Base-by-base conservation (phyloP, 148 eudicot species). In the Chenopodium formosanum region DNA sequence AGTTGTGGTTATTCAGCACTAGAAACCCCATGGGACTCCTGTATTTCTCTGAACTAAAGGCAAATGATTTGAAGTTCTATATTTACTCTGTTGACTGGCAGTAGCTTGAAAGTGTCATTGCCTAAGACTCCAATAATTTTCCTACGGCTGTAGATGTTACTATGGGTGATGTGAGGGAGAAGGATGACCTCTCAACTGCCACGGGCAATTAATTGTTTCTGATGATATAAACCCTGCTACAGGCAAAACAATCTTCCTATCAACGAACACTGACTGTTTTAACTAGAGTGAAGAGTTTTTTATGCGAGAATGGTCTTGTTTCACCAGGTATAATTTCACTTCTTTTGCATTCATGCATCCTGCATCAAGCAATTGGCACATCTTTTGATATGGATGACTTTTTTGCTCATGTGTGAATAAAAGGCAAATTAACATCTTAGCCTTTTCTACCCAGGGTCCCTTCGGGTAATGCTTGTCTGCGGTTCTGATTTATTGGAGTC, bases 401-500 rank as follows among this genome's bases (percentile, higher is more conserved):
- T 31, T 31, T 20, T 44, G 65, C 6, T 29, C 73, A 63, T 34
- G 50, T 46, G 11, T 46, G 20, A 17, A 17, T n/a, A 14, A 2
- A 66, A 29, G 8, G 44, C 44, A 40, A 40, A 40, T 40, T 40
- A 40, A 40, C 44, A 40, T 70, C 17, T 20, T 74, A 31, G 50
- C 53, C 25, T 78, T 76, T 52, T 86, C 44, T 78, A 75, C 72
- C 48, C 81, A 94, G 99, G 77, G 23, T 86, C 84, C 31, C 87
- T 94, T 17, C 90, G 87, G 84, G 97, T 92, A 75, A 89, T 96
- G 93, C 97, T 96, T 74, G 92, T 92, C 44, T 96, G 99, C 79
- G 99, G 99, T 70, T 96, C 99, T 80, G 99, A 96, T 90, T 85
- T 96, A 62, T 87, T 96, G 58, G 90, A 94, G 89, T 96, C 99